Evolutionary conservation across 2,329 filamentous ascomycete genomes (phyloP), one percentile per base, ranked within the genome.

Genomic region (Xylaria sp.): DNA sequence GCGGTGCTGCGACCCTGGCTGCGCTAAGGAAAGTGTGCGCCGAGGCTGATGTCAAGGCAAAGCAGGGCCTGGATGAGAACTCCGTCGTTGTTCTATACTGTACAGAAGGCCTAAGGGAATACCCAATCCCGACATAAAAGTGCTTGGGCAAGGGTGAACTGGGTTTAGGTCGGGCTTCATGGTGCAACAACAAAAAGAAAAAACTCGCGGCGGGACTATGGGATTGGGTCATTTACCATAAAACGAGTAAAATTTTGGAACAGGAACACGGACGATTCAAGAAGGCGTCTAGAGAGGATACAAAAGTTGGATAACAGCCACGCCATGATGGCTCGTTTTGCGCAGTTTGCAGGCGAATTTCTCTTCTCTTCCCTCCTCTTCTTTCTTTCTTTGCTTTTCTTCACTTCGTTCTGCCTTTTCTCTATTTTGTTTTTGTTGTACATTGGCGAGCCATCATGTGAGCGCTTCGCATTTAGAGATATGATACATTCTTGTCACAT

Each of bases 51-150:
- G 43, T 33, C 25, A 80, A 79, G 48, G 68, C 78, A 1, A 70
- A 76, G 0, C 72, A 86, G 0, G 78, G 78, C 0, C 75, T 89
- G 0, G 76, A 80, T 8, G 73, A 78, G 0, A 79, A 88, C n/a
- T 86, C 88, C 0, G 83, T 89, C 0, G 83, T 93, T 0, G 84
- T 94, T 0, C 77, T 94, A 1, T 85, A 92, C 51, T 90, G 87
- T 70, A 94, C 91, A 0, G 90, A 92, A 76, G 90, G 90, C 0
- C 73, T 75, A 9, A 83, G 90, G 46, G 81, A 85, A 1, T 91
- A 92, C 70, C 59, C 73, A 0, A 67, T 77, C 10, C 86, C 86
- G 0, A 49, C 58, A 33, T 75, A 63, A 66, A 20, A 31, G 15
- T 39, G 56, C 18, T 43, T 41, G 57, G 9, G 23, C 25, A 58